A percentile compares a stretch with the other conserved stretches of the same genome.
phyloP scores from a whole-genome alignment of 2,329 filamentous ascomycete species.

The Pseudogymnoascus sp. region DNA sequence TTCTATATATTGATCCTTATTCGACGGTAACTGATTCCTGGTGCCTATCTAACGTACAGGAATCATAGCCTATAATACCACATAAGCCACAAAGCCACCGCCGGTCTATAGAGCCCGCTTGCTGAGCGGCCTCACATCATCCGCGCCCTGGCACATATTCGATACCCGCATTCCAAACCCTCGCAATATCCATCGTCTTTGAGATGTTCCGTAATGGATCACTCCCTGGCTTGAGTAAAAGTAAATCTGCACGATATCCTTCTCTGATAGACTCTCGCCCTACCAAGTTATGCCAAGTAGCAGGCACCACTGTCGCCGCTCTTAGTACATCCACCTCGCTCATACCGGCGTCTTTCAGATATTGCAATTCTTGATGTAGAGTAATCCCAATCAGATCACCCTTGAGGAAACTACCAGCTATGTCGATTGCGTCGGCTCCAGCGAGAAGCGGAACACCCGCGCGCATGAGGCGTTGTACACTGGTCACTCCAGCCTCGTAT shows the following conservation, averaged over 20 bases:
- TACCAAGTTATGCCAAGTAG: conserved; percentile 7
- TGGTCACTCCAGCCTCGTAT: neutral
- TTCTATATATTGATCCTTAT: too few relatives aligned
- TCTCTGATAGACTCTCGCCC: conserved; percentile 9
- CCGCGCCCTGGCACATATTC: conserved; percentile 4
- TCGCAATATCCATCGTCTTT: conserved; percentile 12
- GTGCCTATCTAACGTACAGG: too few relatives aligned
- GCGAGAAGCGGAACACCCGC: conserved; percentile 11
- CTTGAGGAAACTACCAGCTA: neutral
- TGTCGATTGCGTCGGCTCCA: conserved; percentile 10
- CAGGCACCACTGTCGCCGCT: conserved; percentile 9
- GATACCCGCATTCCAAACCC: conserved; percentile 12
- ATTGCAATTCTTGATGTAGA: conserved; percentile 8
- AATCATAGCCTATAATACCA: too few relatives aligned
- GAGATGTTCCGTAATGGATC: conserved; percentile 10
- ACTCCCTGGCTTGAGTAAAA: conserved; percentile 9
- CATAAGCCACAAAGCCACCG: too few relatives aligned
- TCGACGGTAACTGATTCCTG: too few relatives aligned
- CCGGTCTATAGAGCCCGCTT: too few relatives aligned
- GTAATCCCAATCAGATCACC: conserved; percentile 7
- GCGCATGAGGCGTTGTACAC: neutral
- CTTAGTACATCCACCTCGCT: conserved; percentile 8
- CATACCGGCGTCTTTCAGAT: conserved; percentile 9
- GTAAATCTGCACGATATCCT: conserved; percentile 10
- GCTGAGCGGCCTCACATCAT: neutral